Percentiles rank a stretch among this genome's conserved stretches.
Conservation (phyloP, 495 filamentous ascomycete species). For the Aspergillus avenaceus region DNA sequence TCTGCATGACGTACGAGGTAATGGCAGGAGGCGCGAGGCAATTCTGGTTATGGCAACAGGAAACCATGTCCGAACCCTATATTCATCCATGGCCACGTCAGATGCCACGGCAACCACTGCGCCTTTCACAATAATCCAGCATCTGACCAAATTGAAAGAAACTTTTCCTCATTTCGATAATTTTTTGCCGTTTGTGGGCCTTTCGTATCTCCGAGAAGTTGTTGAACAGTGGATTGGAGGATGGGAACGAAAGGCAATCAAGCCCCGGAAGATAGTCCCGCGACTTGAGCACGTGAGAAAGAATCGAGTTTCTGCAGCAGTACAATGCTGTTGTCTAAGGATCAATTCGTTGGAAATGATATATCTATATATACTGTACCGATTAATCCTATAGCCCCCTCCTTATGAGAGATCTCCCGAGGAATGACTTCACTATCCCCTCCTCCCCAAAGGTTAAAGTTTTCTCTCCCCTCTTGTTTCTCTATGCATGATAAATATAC, state of each 20-base stretch:
- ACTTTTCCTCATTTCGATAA: background rate
- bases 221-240: background rate
- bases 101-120: background rate
- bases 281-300: background rate
- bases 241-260: background rate
- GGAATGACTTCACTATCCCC: no score
- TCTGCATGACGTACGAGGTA: constrained; percentile 7
- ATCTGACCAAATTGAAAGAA: background rate
- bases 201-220: no score
- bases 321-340: no score
- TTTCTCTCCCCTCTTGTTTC: no score
- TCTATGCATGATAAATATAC: no score
- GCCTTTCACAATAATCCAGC: background rate
- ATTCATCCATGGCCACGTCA: background rate
- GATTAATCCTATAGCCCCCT: no score
- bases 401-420: no score
- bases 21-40: constrained; percentile 6
- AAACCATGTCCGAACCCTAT: constrained; percentile 9
- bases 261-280: constrained; percentile 1
- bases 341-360: no score
- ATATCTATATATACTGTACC: no score
- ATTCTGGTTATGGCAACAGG: constrained; percentile 1
- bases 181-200: background rate
- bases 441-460: no score
- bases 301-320: no score